These are phyloP conservation scores for Fusarium oxysporum DNA, from an alignment of 2,329 filamentous ascomycete species.

Conservation along the genomic window DNA sequence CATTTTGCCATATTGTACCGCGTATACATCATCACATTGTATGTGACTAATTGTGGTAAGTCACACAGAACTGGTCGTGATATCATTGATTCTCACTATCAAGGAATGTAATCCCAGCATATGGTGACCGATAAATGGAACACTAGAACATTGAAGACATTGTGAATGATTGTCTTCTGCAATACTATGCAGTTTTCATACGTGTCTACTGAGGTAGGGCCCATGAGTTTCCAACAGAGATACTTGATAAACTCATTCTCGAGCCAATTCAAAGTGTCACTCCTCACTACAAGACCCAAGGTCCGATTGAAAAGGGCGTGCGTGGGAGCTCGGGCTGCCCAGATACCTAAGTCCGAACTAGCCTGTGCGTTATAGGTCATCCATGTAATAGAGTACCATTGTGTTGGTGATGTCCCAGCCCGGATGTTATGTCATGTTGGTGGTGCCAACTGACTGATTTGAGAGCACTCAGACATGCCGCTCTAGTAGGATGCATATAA, in stretches of 20 bases:
- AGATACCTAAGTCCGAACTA: not conserved
- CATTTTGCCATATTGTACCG: not conserved
- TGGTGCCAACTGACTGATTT: slow-evolving; percentile 18
- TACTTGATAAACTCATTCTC: not conserved
- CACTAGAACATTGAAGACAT: not conserved
- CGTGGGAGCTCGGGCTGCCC: not conserved
- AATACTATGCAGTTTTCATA: slow-evolving; percentile 10
- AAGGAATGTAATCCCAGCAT: slow-evolving; percentile 3
- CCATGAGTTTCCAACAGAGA: slow-evolving; percentile 16
- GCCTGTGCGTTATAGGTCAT: not conserved
- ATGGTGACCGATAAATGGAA: not conserved
- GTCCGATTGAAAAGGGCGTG: slow-evolving; percentile 3
- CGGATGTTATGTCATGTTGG: slow-evolving; percentile 2
- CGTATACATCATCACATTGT: not conserved
- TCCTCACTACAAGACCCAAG: slow-evolving; percentile 3
- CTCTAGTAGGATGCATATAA: slow-evolving; percentile 15
- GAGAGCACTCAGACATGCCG: not conserved
- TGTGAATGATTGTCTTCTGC: not conserved
- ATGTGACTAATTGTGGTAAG: not conserved
- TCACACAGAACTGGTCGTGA: not conserved
- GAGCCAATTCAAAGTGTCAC: not conserved
- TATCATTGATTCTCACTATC: slow-evolving; percentile 2
- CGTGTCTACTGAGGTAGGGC: not conserved
- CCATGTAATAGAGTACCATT: slow-evolving; percentile 6
- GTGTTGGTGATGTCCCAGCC: slow-evolving; percentile 6